Percentiles rank a stretch among this genome's conserved stretches.
These are phyloP conservation scores for Zoysia matrella DNA, from an alignment of 202 grass and related monocot species.

Conservation along the genomic window DNA sequence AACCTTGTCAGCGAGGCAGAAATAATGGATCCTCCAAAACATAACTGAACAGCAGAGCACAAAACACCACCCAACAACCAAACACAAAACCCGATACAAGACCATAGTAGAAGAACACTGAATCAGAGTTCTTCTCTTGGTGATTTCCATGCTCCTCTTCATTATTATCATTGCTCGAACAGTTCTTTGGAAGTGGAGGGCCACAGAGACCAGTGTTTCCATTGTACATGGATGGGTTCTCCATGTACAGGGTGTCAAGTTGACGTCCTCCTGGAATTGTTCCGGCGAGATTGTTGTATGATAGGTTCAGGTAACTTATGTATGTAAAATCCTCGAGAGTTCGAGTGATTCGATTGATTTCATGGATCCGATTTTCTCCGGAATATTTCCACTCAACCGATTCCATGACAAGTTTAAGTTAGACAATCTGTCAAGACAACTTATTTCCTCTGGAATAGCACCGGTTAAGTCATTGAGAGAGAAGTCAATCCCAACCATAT, in stretches of 20 bases:
- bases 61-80: constrained; percentile 24
- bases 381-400: constrained; percentile 30
- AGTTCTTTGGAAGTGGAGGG: neutral
- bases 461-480: constrained; percentile 11
- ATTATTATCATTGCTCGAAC: neutral
- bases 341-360: constrained; percentile 49
- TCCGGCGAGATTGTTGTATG: no score
- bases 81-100: neutral
- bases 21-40: constrained; percentile 28
- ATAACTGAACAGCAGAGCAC: constrained; percentile 8
- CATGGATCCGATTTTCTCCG: neutral
- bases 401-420: constrained; percentile 56
- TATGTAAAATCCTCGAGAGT: constrained; percentile 14
- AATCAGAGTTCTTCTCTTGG: no score
- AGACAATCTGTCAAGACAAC: neutral
- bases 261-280: no score
- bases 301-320: no score
- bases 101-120: neutral
- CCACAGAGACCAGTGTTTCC: no score
- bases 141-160: no score
- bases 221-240: no score
- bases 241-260: no score
- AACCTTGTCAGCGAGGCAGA: neutral
- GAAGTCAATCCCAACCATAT: constrained; percentile 27
- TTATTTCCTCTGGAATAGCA: constrained; percentile 22